Conservation (phyloP, 768 basidiomycete species). For the Suillus ampliporus region DNA sequence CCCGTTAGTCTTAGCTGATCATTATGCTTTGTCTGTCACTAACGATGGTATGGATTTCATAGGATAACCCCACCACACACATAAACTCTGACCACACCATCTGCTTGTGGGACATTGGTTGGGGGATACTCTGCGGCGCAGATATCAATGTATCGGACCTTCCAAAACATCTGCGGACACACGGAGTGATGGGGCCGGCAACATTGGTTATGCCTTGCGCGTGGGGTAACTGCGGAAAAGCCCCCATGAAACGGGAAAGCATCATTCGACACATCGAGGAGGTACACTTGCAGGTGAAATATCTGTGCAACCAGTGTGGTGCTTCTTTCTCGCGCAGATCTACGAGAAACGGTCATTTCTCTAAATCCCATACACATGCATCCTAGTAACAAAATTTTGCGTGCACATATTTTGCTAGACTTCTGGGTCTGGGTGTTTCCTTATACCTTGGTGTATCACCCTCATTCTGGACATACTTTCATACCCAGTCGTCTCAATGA, state of each 20-base stretch:
- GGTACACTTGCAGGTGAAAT: conserved; percentile 26
- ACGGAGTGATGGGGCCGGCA: conserved; percentile 29
- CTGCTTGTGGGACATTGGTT: conserved; percentile 18
- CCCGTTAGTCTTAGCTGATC: background rate
- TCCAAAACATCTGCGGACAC: conserved; percentile 27
- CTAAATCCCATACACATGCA: background rate
- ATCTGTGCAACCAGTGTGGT: conserved; percentile 23
- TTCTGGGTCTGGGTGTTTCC: background rate
- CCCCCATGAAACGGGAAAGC: conserved; percentile 34
- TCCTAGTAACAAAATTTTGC: background rate
- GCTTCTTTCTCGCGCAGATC: conserved; percentile 33
- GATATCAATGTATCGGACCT: conserved; percentile 17
- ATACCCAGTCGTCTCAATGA: background rate
- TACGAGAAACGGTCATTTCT: conserved; percentile 22
- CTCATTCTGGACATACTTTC: background rate
- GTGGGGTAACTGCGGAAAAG: conserved; percentile 24
- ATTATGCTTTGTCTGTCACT: background rate
- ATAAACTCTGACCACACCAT: background rate
- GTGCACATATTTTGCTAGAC: background rate
- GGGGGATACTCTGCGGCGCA: conserved; percentile 5
- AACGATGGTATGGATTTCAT: background rate
- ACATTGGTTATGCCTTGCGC: conserved; percentile 13
- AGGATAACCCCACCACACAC: background rate
- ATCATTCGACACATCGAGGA: conserved; percentile 32
- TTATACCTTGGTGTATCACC: background rate